A percentile compares a stretch with the other conserved stretches of the same genome.
These are phyloP conservation scores for Cucurbita argyrosperma DNA, from an alignment of 306 rosid species.

Conservation along the genomic window DNA sequence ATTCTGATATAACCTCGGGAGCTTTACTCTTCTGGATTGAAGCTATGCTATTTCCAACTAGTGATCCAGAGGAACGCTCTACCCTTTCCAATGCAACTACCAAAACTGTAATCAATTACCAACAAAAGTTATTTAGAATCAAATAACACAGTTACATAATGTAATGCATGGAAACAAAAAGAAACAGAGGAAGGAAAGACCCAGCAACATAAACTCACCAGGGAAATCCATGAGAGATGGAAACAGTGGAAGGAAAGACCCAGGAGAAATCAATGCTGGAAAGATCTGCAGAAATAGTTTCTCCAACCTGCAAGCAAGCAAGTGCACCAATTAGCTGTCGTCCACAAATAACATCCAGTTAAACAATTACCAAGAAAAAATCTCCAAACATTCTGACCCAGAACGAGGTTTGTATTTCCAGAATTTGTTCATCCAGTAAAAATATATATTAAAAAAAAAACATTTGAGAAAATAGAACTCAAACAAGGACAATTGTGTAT, in stretches of 20 bases:
- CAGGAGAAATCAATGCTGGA: slow-evolving; percentile 73
- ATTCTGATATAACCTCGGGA: slow-evolving; percentile 51
- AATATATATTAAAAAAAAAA: background rate
- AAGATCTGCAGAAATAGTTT: slow-evolving; percentile 52
- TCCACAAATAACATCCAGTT: background rate
- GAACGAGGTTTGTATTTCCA: background rate
- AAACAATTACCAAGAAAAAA: background rate
- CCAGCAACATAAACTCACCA: slow-evolving; percentile 35
- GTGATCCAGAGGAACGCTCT: slow-evolving; percentile 67
- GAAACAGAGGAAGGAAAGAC: background rate
- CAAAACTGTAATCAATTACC: slow-evolving; percentile 37
- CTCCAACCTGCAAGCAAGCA: slow-evolving; percentile 46
- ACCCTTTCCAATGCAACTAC: slow-evolving; percentile 93
- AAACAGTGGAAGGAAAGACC: slow-evolving; percentile 83
- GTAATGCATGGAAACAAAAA: background rate
- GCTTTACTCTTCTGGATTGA: slow-evolving; percentile 88
- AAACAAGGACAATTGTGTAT: background rate
- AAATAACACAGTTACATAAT: background rate
- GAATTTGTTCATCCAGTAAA: background rate
- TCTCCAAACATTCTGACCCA: background rate
- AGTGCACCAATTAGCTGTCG: background rate
- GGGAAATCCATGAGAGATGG: slow-evolving; percentile 73
- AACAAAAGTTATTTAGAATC: background rate
- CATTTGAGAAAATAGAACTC: background rate
- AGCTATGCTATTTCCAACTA: slow-evolving; percentile 82